These are phyloP conservation scores for Zygosaccharomyces siamensis DNA, from an alignment of 805 yeast genomes.

Conservation along the genomic window DNA sequence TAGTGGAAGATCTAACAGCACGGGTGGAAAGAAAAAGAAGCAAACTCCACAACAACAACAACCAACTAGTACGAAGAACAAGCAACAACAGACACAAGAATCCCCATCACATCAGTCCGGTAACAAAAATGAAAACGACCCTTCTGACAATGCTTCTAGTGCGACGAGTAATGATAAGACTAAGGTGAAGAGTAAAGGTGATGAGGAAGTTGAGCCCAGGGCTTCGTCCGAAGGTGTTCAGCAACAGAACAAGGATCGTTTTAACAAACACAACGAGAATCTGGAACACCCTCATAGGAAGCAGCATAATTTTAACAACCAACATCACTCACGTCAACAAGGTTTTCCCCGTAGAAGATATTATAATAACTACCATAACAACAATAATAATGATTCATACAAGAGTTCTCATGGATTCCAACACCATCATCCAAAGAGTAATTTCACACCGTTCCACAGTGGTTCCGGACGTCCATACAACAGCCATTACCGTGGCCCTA, in stretches of 20 bases:
- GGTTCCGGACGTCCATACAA: constrained; percentile 15
- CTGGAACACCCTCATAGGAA: constrained; percentile 10
- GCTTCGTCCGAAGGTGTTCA: constrained; percentile 4
- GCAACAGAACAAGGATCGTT: constrained; percentile 9
- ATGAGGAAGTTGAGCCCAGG: constrained; percentile 1
- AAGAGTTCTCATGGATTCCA: constrained; percentile 9
- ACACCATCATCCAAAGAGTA: constrained; percentile 7
- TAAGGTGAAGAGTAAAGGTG: not conserved
- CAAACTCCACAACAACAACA: constrained; percentile 13
- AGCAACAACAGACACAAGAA: constrained; percentile 6
- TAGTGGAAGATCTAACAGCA: constrained; percentile 10
- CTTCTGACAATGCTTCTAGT: not conserved
- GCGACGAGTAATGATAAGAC: not conserved
- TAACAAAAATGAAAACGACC: not conserved
- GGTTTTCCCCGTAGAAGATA: constrained; percentile 24
- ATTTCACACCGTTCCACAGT: constrained; percentile 10
- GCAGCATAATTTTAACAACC: constrained; percentile 11
- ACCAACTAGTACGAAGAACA: constrained; percentile 4
- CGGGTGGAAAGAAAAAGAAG: constrained; percentile 17
- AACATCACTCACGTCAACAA: constrained; percentile 15
- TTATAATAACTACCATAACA: constrained; percentile 13
- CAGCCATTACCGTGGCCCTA: constrained; percentile 11
- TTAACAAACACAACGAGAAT: not conserved
- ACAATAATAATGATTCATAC: constrained; percentile 12
- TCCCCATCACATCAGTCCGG: not conserved